Evolutionary conservation across 495 filamentous ascomycete species (phyloP), one percentile per base, ranked within the genome.

Genomic region (Neurospora sp.): DNA sequence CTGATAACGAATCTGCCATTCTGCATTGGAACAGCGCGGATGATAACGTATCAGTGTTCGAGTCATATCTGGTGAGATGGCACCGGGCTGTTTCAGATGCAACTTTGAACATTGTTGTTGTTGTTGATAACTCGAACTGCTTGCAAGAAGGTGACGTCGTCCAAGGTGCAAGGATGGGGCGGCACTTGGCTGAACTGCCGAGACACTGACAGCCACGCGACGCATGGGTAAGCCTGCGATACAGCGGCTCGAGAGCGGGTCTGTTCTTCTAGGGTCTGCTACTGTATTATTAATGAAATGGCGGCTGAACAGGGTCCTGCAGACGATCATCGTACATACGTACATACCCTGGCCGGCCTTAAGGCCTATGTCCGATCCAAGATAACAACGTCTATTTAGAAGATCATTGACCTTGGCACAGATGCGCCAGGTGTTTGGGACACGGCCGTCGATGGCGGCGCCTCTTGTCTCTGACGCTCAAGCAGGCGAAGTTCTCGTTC

Each of bases 401-500:
- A 61, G 14, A 65, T 65, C 53, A 65, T 65, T 16, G 53, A 65
- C 14, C 22, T 65, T 12, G 27, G 3, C 3, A 65, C 53, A 35
- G 14, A 12, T 35, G 12, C 53, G 27, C 27, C 27, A 35, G 53
- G 53, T 18, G 27, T 65, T 65, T 65, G 53, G 53, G 53, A 35
- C 53, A 35, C 27, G 12, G 35, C 35, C 35, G 53, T 35, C 53
- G 53, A 35, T 18, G 53, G 2, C 7, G 53, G 27, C 22, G 53
- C 12, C 12, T 65, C 53, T 18, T 31, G 53, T 65, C 53, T 12
- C 80, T 76, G 39, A 83, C 61, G 47, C 53, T 65, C 53, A 8
- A 65, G 53, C 27, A 31, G 53, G 53, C 22, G 12, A 39, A 79
- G 47, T 22, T 86, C 85, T 22, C 69, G 77, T 14, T 85, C 83